Percentiles rank a stretch among this genome's conserved stretches.
Conservation (phyloP, 805 yeast species). For the Hanseniaspora mollemarum region DNA sequence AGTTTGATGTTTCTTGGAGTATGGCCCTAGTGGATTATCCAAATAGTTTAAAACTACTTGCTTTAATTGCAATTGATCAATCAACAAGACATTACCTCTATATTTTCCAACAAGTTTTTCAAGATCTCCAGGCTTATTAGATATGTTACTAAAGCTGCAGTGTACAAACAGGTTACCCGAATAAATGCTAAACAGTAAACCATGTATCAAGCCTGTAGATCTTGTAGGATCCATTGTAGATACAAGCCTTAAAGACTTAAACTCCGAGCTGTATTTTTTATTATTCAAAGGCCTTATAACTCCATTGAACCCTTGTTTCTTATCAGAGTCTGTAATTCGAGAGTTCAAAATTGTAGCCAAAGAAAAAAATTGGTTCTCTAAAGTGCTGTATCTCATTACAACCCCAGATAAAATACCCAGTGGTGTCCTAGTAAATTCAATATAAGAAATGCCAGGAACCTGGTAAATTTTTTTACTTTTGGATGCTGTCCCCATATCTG, state of each 20-base stretch:
- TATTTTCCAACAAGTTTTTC: constrained; percentile 66
- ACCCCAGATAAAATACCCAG: constrained; percentile 88
- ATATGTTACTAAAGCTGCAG: constrained; percentile 54
- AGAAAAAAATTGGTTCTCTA: constrained; percentile 77
- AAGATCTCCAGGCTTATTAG: constrained; percentile 74
- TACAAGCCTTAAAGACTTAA: constrained; percentile 45
- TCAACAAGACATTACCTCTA: constrained; percentile 60
- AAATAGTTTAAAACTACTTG: constrained; percentile 89
- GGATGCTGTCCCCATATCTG: constrained; percentile 68
- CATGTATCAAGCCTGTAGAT: constrained; percentile 77
- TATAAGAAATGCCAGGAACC: constrained; percentile 78
- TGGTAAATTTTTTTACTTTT: constrained; percentile 49
- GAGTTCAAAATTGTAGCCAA: constrained; percentile 59
- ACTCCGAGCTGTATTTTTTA: constrained; percentile 24
- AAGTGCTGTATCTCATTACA: constrained; percentile 78
- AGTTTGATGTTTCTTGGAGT: constrained; percentile 43
- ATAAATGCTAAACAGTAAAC: constrained; percentile 68
- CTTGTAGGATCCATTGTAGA: constrained; percentile 59
- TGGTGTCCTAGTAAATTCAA: constrained; percentile 83
- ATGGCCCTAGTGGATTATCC: constrained; percentile 70
- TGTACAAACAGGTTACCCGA: constrained; percentile 74
- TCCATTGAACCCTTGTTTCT: constrained; percentile 42
- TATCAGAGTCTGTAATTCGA: constrained; percentile 38
- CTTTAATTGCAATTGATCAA: constrained; percentile 81
- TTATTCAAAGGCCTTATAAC: constrained; percentile 33